A percentile compares a stretch with the other conserved stretches of the same genome.
phyloP scores from a whole-genome alignment of 1,284 basidiomycete species.

The Neonothopanus nambi region DNA sequence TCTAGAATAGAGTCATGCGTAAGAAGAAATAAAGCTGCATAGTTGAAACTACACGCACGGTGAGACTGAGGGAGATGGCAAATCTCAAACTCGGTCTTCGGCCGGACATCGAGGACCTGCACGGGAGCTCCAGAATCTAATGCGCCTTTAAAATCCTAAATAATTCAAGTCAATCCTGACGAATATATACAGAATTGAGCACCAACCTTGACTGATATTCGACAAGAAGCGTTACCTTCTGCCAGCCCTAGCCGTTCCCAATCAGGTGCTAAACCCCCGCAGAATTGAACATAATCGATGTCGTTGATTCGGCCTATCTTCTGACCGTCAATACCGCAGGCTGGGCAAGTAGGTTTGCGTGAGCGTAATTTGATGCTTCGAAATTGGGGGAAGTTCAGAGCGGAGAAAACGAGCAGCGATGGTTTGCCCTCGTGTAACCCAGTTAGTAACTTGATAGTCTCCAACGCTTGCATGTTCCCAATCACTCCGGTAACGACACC shows the following conservation, averaged over 20 bases:
- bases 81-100: slow-evolving; percentile 83
- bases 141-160: slow-evolving; percentile 44
- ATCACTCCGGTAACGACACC: slow-evolving; percentile 91
- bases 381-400: slow-evolving; percentile 72
- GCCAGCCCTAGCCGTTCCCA: slow-evolving; percentile 57
- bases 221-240: slow-evolving; percentile 35
- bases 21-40: neutral
- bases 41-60: slow-evolving; percentile 55
- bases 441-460: slow-evolving; percentile 82
- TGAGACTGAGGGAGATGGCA: slow-evolving; percentile 75
- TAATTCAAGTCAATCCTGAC: slow-evolving; percentile 16
- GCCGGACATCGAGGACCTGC: slow-evolving; percentile 81
- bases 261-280: slow-evolving; percentile 67
- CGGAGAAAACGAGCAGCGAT: slow-evolving; percentile 71
- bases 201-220: slow-evolving; percentile 53
- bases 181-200: neutral
- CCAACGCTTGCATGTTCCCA: slow-evolving; percentile 89
- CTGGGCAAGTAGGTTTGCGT: slow-evolving; percentile 60
- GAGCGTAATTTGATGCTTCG: slow-evolving; percentile 79
- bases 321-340: slow-evolving; percentile 55
- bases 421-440: slow-evolving; percentile 67
- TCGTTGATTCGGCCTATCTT: slow-evolving; percentile 46
- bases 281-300: slow-evolving; percentile 78
- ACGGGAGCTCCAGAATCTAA: slow-evolving; percentile 33
- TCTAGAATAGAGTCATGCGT: slow-evolving; percentile 41